Evolutionary conservation across 2,329 filamentous ascomycete species (phyloP).

Genomic region (Talaromyces sp.): DNA sequence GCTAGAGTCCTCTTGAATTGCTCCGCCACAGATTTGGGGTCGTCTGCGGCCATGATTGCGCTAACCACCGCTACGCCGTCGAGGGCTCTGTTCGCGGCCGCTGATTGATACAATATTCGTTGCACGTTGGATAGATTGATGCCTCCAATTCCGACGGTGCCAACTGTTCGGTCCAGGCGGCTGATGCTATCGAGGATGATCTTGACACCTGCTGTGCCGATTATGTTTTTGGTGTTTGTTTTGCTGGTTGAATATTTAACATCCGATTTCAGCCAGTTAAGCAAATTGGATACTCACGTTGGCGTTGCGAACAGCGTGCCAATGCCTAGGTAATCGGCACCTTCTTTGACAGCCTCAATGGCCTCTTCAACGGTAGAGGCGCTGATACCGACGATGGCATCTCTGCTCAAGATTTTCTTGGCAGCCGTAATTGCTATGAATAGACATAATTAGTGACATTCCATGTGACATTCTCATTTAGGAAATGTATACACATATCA

Average conservation of each 20-base stretch:
- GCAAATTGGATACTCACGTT: conserved; percentile 56
- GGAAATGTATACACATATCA: conserved; percentile 64
- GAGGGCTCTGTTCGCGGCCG: conserved; percentile 55
- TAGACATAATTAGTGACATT: not conserved
- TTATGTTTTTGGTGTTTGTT: conserved; percentile 77
- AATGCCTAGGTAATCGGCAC: conserved; percentile 88
- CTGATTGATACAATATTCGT: conserved; percentile 68
- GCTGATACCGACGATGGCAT: conserved; percentile 84
- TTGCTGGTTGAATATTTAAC: conserved; percentile 54
- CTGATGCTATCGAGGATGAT: conserved; percentile 62
- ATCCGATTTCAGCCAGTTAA: not conserved
- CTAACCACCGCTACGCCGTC: conserved; percentile 86
- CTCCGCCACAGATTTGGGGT: conserved; percentile 62
- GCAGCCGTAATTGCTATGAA: conserved; percentile 49
- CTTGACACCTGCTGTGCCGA: conserved; percentile 68
- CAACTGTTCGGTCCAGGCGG: conserved; percentile 39
- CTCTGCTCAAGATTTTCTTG: conserved; percentile 66
- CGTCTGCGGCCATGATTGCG: conserved; percentile 71
- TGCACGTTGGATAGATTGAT: conserved; percentile 74
- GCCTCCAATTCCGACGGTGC: conserved; percentile 77
- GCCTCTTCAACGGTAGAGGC: conserved; percentile 74
- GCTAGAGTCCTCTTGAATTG: conserved; percentile 56
- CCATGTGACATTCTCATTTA: not conserved
- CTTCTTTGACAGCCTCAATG: conserved; percentile 63
- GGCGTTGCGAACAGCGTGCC: conserved; percentile 83